Percentiles rank a stretch among this genome's conserved stretches.
Conservation (phyloP, 2,329 filamentous ascomycete genomes). For the Microcyclosporella mali region DNA sequence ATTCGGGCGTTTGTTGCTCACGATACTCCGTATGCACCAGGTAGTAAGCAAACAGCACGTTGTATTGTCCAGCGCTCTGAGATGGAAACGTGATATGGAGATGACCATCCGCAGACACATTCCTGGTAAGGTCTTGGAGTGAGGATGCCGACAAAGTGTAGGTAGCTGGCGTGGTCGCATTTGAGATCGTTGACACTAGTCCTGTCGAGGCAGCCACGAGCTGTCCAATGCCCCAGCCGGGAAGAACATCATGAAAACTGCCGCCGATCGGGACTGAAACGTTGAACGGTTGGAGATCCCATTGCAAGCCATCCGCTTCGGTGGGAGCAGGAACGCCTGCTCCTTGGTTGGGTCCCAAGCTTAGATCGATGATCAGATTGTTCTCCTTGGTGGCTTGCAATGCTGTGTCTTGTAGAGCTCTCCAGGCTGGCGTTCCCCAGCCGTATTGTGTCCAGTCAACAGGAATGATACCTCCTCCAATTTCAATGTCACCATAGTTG, state of each 20-base stretch:
- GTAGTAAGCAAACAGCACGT: slow-evolving; percentile 29
- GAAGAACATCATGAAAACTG: slow-evolving; percentile 28
- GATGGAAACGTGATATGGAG: slow-evolving; percentile 19
- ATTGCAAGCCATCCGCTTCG: slow-evolving; percentile 31
- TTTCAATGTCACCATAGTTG: slow-evolving; percentile 29
- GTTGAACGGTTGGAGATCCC: slow-evolving; percentile 30
- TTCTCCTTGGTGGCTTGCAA: slow-evolving; percentile 32
- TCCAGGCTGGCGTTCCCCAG: slow-evolving; percentile 35
- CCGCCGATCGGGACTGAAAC: slow-evolving; percentile 26
- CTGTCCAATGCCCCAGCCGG: slow-evolving; percentile 35
- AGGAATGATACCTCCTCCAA: slow-evolving; percentile 11
- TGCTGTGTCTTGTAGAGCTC: slow-evolving; percentile 26
- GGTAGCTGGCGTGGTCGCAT: slow-evolving; percentile 12
- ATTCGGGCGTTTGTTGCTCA: slow-evolving; percentile 26
- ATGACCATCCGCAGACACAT: slow-evolving; percentile 20
- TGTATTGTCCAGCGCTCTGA: slow-evolving; percentile 15
- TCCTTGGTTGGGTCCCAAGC: slow-evolving; percentile 44
- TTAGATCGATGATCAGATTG: slow-evolving; percentile 37
- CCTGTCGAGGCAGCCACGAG: slow-evolving; percentile 19
- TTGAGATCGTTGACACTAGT: slow-evolving; percentile 7
- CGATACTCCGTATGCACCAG: slow-evolving; percentile 24
- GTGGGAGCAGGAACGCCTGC: slow-evolving; percentile 39
- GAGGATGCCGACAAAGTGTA: slow-evolving; percentile 18
- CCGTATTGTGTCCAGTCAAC: slow-evolving; percentile 37
- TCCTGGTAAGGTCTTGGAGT: slow-evolving; percentile 25